These are phyloP conservation scores for Backusella mclennaniae DNA, from an alignment of 192 early-diverging fungal species.

Conservation along the genomic window DNA sequence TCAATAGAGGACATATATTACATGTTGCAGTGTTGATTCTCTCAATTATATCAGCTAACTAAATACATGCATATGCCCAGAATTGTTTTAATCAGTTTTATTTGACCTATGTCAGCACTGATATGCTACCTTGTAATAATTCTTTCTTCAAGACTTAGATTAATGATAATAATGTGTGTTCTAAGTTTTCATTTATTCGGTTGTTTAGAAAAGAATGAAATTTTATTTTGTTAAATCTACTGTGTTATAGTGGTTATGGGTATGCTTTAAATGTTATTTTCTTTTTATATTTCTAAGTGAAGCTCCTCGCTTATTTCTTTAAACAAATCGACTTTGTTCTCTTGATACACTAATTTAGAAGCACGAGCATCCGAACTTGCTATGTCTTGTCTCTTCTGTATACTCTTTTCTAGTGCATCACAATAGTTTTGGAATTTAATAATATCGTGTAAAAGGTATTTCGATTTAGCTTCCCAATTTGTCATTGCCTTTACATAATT, in stretches of 20 bases:
- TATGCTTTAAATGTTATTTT: background rate
- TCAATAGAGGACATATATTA: too few relatives aligned
- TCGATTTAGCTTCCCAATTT: slow-evolving; percentile 78
- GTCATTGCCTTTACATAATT: slow-evolving; percentile 62
- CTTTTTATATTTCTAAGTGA: background rate
- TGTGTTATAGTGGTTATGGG: background rate
- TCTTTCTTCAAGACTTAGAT: too few relatives aligned
- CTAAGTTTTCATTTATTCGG: too few relatives aligned
- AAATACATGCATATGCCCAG: too few relatives aligned
- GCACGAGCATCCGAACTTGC: background rate
- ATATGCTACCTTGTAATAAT: too few relatives aligned
- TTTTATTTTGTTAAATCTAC: background rate
- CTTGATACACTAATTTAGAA: background rate
- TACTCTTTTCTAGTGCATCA: slow-evolving; percentile 60
- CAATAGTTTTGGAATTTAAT: slow-evolving; percentile 82
- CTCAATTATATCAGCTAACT: too few relatives aligned
- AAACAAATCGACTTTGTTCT: slow-evolving; percentile 7
- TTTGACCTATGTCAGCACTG: too few relatives aligned
- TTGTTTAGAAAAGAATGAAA: too few relatives aligned
- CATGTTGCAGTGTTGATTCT: too few relatives aligned
- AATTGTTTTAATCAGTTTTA: too few relatives aligned
- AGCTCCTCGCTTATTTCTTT: slow-evolving; percentile 20
- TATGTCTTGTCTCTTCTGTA: background rate
- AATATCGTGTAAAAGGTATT: slow-evolving; percentile 73
- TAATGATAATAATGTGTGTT: too few relatives aligned